phyloP scores from a whole-genome alignment of 2,329 filamentous ascomycete genomes.

The Colletotrichum sp. region DNA sequence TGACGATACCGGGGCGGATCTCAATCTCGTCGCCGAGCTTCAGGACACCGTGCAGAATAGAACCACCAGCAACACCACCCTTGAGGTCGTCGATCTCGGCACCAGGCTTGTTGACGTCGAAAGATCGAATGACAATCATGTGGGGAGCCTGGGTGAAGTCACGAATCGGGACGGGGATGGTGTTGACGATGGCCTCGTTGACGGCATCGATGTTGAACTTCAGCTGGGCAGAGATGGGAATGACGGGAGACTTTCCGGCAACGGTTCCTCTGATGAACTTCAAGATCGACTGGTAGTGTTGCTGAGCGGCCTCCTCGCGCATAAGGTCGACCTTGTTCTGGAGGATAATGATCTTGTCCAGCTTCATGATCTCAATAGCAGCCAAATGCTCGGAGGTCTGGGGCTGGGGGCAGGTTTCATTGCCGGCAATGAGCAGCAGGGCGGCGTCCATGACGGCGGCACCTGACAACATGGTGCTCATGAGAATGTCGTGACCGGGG shows the following conservation, averaged over 20 bases:
- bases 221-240: constrained; percentile 95
- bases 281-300: constrained; percentile 95
- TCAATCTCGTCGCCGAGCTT: constrained; percentile 99
- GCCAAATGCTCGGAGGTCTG: constrained; percentile 99
- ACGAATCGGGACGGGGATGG: constrained; percentile 88
- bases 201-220: constrained; percentile 99
- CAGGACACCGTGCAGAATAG: constrained; percentile 93
- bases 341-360: constrained; percentile 98
- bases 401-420: constrained; percentile 97
- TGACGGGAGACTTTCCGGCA: constrained; percentile 91
- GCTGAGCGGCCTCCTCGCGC: constrained; percentile 90
- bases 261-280: constrained; percentile 99
- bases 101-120: constrained; percentile 99
- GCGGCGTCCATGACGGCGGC: constrained; percentile 99
- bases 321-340: constrained; percentile 99
- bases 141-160: constrained; percentile 93
- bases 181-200: constrained; percentile 94
- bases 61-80: constrained; percentile 97
- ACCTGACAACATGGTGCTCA: constrained; percentile 99
- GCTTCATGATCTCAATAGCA: constrained; percentile 99
- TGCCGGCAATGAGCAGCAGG: constrained; percentile 93
- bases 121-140: constrained; percentile 99
- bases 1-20: constrained; percentile 98
- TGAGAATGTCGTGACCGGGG: constrained; percentile 99
- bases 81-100: constrained; percentile 98